Evolutionary conservation across 1,139 yeast species (phyloP), one percentile per base, ranked within the genome.

Genomic region (Yamadazyma atlantica): DNA sequence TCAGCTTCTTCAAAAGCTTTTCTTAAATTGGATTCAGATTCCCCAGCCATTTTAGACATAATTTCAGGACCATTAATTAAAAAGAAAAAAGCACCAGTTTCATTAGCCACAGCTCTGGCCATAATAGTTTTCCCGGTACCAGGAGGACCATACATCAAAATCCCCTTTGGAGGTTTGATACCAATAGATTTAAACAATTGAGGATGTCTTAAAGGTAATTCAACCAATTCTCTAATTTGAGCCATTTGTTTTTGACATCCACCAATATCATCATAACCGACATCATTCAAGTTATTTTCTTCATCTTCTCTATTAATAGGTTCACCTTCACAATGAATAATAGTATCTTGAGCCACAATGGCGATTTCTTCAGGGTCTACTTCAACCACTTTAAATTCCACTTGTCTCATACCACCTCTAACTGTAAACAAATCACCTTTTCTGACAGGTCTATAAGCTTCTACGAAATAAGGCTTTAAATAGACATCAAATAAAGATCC

Each of bases 21-120:
- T 73, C 99, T 83, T 64, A 92, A 75, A 58, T 92, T 92, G 31
- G 96, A 86, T 71, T 92, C 99, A 16, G 97, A 88, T 69, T 92
- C 99, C 73, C 99, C 99, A 34, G 99, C 98, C 99, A 92, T 92
- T 71, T 92, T 92, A 40, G 97, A 89, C 98, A 92, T 92, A 60
- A 92, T 95, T 69, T 92, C 98, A n/a, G 99, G 99, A 65, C 98
- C 99, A 62, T 92, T 92, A 62, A 92, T 92, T 58, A 92, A 78
- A 64, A 92, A 92, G 80, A 92, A 92, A 64, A 92, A 92, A 1
- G 98, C 99, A 57, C 98, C 98, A 21, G 98, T 92, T 68, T 92
- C 99, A 56, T 92, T 92, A 35, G 99, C 99, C 38, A 92, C 98
- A 9, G 98, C 99, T 62, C 98, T 82, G 3, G 99, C 99, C 96